phyloP scores from a whole-genome alignment of 2,329 filamentous ascomycete genomes.

The Tolypocladium guangdongense region DNA sequence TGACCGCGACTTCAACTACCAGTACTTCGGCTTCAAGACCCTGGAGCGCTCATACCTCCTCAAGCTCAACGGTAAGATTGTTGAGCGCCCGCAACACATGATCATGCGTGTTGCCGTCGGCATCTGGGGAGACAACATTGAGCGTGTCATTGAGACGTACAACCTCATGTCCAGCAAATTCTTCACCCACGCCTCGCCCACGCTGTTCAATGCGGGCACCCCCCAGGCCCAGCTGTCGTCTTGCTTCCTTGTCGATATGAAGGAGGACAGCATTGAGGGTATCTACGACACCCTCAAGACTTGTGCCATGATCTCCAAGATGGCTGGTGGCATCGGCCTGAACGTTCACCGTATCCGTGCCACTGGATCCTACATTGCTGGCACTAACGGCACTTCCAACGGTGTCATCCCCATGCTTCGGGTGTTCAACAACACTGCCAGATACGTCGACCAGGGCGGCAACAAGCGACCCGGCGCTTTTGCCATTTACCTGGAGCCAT shows the following conservation, averaged over 20 bases:
- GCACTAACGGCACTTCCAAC: slow-evolving; percentile 96
- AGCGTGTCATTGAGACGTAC: slow-evolving; percentile 94
- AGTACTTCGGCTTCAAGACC: slow-evolving; percentile 99
- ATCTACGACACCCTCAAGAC: slow-evolving; percentile 99
- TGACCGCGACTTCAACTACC: slow-evolving; percentile 99
- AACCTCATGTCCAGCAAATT: slow-evolving; percentile 98
- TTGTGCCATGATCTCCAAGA: slow-evolving; percentile 99
- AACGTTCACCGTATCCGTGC: slow-evolving; percentile 95
- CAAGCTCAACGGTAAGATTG: slow-evolving; percentile 89
- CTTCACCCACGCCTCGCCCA: slow-evolving; percentile 97
- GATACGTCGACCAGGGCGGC: slow-evolving; percentile 97
- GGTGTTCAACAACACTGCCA: slow-evolving; percentile 98
- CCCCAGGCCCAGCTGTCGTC: slow-evolving; percentile 91
- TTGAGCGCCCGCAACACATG: slow-evolving; percentile 97
- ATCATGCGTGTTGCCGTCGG: slow-evolving; percentile 98
- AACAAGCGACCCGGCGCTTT: slow-evolving; percentile 99
- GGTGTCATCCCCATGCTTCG: slow-evolving; percentile 96
- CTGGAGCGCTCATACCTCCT: slow-evolving; percentile 95
- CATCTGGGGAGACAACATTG: slow-evolving; percentile 90
- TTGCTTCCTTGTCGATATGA: slow-evolving; percentile 99
- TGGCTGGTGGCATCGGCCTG: slow-evolving; percentile 92
- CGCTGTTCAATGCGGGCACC: slow-evolving; percentile 95
- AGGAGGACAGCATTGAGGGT: slow-evolving; percentile 97
- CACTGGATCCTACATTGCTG: slow-evolving; percentile 94
- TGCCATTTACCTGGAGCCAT: slow-evolving; percentile 97